Evolutionary conservation across 176 grass and related monocot species (phyloP).

Genomic region (Carex littledalei): DNA sequence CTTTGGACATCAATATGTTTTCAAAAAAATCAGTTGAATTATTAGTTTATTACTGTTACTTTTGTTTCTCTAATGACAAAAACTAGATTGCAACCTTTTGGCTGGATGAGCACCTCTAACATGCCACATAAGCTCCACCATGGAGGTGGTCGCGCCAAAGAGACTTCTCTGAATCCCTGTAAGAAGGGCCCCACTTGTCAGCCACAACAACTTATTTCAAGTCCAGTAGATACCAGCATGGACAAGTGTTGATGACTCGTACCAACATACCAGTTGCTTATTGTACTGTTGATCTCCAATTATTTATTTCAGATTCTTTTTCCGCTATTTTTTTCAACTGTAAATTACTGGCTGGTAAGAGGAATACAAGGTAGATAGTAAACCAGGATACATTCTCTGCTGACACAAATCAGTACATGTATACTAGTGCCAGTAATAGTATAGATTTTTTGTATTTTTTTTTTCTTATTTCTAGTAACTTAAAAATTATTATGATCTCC

Average conservation of each 20-base stretch:
- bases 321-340: neutral
- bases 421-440: neutral
- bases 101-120: neutral
- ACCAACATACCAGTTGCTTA: neutral
- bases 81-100: neutral
- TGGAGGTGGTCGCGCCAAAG: neutral
- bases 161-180: neutral
- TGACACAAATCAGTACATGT: neutral
- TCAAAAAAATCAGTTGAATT: neutral
- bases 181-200: constrained; percentile 7
- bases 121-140: constrained; percentile 23
- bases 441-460: neutral
- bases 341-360: neutral
- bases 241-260: neutral
- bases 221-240: neutral
- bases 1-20: neutral
- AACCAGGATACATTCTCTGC: neutral
- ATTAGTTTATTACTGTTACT: too few relatives aligned
- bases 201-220: neutral
- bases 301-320: neutral
- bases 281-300: neutral
- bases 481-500: neutral
- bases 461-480: neutral
- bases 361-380: neutral
- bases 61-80: neutral